phyloP scores from a whole-genome alignment of 75 land plant genomes.

The Cryptomeria japonica region DNA sequence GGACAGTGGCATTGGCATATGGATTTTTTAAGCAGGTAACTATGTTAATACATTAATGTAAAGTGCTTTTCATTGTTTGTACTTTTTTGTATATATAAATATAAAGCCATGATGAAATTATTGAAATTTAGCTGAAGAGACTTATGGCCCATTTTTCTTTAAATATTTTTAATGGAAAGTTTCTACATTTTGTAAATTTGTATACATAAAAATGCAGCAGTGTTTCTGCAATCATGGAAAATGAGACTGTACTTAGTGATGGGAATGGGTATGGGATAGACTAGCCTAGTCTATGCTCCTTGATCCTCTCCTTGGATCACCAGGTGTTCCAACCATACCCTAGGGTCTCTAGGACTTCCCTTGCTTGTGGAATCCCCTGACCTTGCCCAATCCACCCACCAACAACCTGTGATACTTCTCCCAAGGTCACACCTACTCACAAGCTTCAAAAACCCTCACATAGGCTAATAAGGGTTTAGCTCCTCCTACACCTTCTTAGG shows the following conservation, averaged over 20 bases:
- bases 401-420: too few relatives aligned
- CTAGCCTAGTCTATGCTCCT: too few relatives aligned
- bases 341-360: too few relatives aligned
- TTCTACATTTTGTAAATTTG: background rate
- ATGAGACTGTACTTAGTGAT: background rate
- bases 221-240: background rate
- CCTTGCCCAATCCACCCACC: too few relatives aligned
- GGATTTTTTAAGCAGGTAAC: slow-evolving; percentile 86
- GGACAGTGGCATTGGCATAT: slow-evolving; percentile 87
- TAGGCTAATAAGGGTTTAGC: too few relatives aligned
- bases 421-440: too few relatives aligned
- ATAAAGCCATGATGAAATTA: background rate
- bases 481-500: too few relatives aligned
- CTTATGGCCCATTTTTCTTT: background rate
- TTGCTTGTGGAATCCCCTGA: too few relatives aligned
- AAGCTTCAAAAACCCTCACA: too few relatives aligned
- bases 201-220: background rate
- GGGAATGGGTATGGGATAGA: too few relatives aligned
- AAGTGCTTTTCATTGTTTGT: background rate
- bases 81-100: background rate
- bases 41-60: background rate
- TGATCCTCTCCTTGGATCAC: too few relatives aligned
- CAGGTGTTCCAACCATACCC: too few relatives aligned
- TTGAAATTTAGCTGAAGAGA: background rate
- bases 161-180: background rate